phyloP scores from a whole-genome alignment of 2,329 filamentous ascomycete species.

The Trichophyton simii region DNA sequence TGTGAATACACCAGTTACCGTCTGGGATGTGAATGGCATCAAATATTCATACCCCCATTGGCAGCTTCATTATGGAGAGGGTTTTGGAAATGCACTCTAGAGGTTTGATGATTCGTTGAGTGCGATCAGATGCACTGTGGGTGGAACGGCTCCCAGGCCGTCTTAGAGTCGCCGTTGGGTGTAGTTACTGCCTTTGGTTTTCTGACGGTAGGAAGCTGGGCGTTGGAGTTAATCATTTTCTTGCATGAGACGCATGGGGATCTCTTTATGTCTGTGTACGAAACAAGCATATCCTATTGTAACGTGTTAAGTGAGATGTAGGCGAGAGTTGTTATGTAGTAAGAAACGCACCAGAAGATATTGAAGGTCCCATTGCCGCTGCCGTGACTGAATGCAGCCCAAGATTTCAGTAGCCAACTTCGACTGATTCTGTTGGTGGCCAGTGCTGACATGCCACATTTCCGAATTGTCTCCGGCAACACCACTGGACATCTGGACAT shows the following conservation, averaged over 20 bases:
- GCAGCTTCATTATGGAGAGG: conserved; percentile 1
- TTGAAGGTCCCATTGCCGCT: conserved; percentile 28
- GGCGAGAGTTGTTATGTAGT: conserved; percentile 6
- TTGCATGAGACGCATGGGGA: conserved; percentile 29
- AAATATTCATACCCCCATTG: conserved; percentile 11
- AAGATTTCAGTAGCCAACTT: conserved; percentile 26
- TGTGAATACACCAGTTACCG: conserved; percentile 13
- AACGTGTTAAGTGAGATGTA: not conserved
- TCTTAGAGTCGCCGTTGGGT: conserved; percentile 13
- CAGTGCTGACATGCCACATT: conserved; percentile 24
- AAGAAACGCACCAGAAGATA: conserved; percentile 24
- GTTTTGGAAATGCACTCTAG: not conserved
- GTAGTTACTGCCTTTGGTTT: conserved; percentile 15
- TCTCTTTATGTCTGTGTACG: conserved; percentile 30
- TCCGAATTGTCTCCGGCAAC: conserved; percentile 9
- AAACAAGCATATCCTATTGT: conserved; percentile 30
- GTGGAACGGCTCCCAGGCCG: conserved; percentile 27
- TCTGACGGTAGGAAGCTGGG: conserved; percentile 30
- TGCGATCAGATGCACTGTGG: conserved; percentile 18
- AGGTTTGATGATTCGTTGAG: not conserved
- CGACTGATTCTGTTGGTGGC: conserved; percentile 17
- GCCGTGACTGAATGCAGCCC: conserved; percentile 24
- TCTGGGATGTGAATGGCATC: conserved; percentile 18
- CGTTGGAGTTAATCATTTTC: conserved; percentile 26
- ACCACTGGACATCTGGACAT: conserved; percentile 19